phyloP scores from a whole-genome alignment of 768 basidiomycete species.

The Postia placenta region DNA sequence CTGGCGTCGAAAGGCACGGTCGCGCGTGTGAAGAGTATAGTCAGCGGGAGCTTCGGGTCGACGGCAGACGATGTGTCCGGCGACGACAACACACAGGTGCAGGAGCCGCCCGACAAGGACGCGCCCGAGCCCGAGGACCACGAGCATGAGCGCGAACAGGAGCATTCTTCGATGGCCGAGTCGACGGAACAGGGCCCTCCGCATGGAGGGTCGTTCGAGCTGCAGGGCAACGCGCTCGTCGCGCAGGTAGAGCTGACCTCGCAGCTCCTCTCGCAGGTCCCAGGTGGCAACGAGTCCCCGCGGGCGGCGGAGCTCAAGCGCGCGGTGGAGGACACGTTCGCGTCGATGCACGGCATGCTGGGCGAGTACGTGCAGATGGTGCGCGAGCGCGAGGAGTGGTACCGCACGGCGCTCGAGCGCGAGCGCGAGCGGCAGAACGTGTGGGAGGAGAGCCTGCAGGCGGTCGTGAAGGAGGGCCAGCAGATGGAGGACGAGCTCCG shows the following conservation, averaged over 20 bases:
- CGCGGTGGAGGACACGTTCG: conserved; percentile 40
- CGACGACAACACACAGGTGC: conserved; percentile 12
- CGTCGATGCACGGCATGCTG: conserved; percentile 51
- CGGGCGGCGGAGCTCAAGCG: conserved; percentile 16
- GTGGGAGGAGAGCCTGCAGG: conserved; percentile 89
- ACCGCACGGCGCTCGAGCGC: conserved; percentile 53
- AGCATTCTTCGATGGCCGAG: conserved; percentile 40
- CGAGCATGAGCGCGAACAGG: conserved; percentile 32
- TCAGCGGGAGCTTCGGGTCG: conserved; percentile 12
- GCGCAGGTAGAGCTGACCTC: conserved; percentile 77
- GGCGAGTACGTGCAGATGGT: conserved; percentile 65
- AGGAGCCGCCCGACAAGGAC: conserved; percentile 19
- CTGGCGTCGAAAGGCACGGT: conserved; percentile 3
- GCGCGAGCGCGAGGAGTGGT: conserved; percentile 79
- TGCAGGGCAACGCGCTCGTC: conserved; percentile 62
- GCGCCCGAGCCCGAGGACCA: too few relatives aligned
- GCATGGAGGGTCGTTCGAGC: conserved; percentile 49
- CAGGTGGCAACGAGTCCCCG: conserved; percentile 20
- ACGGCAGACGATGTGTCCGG: conserved; percentile 17
- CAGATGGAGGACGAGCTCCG: conserved; percentile 75
- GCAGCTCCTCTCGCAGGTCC: conserved; percentile 52
- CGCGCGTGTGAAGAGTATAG: conserved; percentile 5
- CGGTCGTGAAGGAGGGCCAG: conserved; percentile 83
- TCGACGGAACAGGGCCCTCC: conserved; percentile 42
- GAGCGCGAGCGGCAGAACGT: conserved; percentile 59